A percentile compares a stretch with the other conserved stretches of the same genome.
phyloP scores from a whole-genome alignment of 257 asterid genomes.

The Gentiana dahurica region DNA sequence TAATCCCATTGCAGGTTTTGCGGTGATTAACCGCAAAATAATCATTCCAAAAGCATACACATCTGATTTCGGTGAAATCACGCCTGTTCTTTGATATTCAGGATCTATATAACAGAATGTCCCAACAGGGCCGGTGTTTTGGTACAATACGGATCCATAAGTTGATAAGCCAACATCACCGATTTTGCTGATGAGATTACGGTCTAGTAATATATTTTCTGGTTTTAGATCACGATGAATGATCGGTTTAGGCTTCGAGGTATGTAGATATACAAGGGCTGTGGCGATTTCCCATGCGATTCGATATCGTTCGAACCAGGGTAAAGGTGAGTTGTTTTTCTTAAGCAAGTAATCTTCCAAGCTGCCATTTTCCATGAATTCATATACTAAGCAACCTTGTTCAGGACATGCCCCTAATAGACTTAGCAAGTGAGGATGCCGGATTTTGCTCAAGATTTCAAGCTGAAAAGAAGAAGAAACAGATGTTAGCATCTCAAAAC shows the following conservation, averaged over 20 bases:
- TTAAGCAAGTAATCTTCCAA: slow-evolving; percentile 56
- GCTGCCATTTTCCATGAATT: slow-evolving; percentile 86
- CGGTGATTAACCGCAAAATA: slow-evolving; percentile 63
- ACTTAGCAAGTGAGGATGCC: slow-evolving; percentile 79
- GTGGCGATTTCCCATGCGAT: slow-evolving; percentile 91
- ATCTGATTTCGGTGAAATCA: slow-evolving; percentile 52
- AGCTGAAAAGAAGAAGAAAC: slow-evolving; percentile 29
- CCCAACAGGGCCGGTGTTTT: slow-evolving; percentile 51
- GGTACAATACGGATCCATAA: slow-evolving; percentile 29
- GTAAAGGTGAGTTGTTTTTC: slow-evolving; percentile 44
- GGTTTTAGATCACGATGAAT: slow-evolving; percentile 92
- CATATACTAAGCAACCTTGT: slow-evolving; percentile 68
- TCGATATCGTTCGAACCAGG: slow-evolving; percentile 66
- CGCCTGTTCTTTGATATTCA: slow-evolving; percentile 81
- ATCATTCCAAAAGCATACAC: slow-evolving; percentile 76
- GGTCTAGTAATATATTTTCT: slow-evolving; percentile 79
- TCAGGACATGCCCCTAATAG: slow-evolving; percentile 84
- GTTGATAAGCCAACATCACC: slow-evolving; percentile 83
- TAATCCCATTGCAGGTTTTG: slow-evolving; percentile 58
- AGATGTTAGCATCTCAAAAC: slow-evolving; percentile 6
- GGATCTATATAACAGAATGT: slow-evolving; percentile 82
- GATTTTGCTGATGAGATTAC: slow-evolving; percentile 62
- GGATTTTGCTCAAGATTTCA: slow-evolving; percentile 65
- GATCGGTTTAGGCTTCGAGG: slow-evolving; percentile 53
- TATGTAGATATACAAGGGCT: slow-evolving; percentile 73